Evolutionary conservation across 2,329 filamentous ascomycete species (phyloP), one percentile per base, ranked within the genome.

Genomic region (Trichoderma koningiopsis): DNA sequence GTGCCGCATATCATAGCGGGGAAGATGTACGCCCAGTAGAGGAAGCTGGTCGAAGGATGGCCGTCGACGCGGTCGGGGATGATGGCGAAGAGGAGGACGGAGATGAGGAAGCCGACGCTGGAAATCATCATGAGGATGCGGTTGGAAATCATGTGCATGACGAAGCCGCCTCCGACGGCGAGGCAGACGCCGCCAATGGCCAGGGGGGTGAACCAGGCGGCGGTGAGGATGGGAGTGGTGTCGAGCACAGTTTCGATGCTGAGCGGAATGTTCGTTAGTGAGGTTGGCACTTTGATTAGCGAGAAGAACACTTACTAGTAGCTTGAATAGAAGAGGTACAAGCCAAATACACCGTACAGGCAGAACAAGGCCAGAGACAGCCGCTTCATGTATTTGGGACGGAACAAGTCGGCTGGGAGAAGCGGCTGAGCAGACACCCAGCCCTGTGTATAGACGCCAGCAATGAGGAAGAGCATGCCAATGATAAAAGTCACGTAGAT

Each of bases 21-120:
- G 75, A 94, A 93, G 27, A 92, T 84, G 74, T 87, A 94, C 0
- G 89, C 86, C 92, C 92, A 95, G 82, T 91, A 91, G 37, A 78
- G 71, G 68, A 75, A 77, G 56, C 65, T 70, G 16, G 73, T 75
- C 11, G 76, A 77, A 27, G 72, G 72, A 53, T 49, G 53, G 58
- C 70, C 84, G 71, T 87, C 59, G 68, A 70, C 84, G 69, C 88
- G 83, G 1, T 80, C 76, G 0, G 90, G 90, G 22, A 89, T 84
- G 13, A 91, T 74, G 8, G 90, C 89, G 71, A 92, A 91, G 1
- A 93, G 82, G 0, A 92, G 78, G 0, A 83, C 84, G 2, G 85
- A 83, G 5, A 87, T 76, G 4, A 92, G 75, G 73, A 86, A 90
- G 1, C 88, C 89, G 0, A 86, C 72, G 3, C 85, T 84, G 1